These are phyloP conservation scores for Phyllosticta paracitricarpa DNA, from an alignment of 2,329 filamentous ascomycete species.

Conservation along the genomic window DNA sequence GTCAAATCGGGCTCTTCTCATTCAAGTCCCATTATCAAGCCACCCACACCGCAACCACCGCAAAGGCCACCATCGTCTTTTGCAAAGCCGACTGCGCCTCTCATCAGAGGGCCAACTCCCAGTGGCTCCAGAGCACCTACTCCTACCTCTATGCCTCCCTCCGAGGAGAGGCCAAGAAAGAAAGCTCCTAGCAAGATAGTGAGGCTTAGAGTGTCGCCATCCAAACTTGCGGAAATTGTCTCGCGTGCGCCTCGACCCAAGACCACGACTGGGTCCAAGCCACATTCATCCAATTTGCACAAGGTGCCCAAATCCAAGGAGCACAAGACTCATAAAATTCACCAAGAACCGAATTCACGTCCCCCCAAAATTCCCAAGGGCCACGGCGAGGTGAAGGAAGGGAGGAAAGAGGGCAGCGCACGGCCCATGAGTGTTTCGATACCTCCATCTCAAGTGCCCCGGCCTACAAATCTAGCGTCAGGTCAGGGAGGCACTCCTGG, in stretches of 20 bases:
- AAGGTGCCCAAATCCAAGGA: not conserved
- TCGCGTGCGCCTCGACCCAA: not conserved
- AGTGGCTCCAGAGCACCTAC: conserved; percentile 8
- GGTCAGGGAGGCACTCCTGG: not conserved
- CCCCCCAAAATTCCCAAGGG: not conserved
- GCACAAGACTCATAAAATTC: not conserved
- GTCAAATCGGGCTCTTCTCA: not conserved
- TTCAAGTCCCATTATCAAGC: not conserved
- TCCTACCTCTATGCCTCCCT: not conserved
- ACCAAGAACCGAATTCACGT: not conserved
- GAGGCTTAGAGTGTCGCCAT: conserved; percentile 2
- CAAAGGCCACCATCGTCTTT: not conserved
- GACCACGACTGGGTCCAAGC: not conserved
- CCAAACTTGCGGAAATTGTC: not conserved
- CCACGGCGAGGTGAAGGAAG: not conserved
- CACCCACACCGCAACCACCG: not conserved
- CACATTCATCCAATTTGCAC: not conserved
- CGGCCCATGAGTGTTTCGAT: not conserved
- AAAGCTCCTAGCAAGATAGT: conserved; percentile 3
- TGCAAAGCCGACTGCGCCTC: not conserved
- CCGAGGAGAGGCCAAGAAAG: conserved; percentile 1
- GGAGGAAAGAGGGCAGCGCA: not conserved
- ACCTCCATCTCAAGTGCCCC: not conserved
- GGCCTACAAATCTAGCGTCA: not conserved
- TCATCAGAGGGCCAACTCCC: not conserved